Percentiles rank a stretch among this genome's conserved stretches.
Evolutionary conservation across 805 yeast genomes (phyloP).

Genomic region (Komagataella pastoris): DNA sequence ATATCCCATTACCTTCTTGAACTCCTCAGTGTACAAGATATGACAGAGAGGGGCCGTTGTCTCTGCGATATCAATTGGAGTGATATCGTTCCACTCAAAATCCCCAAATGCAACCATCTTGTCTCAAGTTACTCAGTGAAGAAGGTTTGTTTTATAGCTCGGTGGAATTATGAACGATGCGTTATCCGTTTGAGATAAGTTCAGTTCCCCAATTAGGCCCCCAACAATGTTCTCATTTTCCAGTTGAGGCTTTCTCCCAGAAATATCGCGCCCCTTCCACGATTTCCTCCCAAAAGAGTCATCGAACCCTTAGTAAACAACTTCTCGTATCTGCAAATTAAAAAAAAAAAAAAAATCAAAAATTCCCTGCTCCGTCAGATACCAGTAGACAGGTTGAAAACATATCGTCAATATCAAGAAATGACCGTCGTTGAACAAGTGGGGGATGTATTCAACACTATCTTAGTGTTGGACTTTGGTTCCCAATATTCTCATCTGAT

Average conservation of each 20-base stretch:
- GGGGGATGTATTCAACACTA: conserved; percentile 86
- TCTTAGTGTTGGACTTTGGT: conserved; percentile 93
- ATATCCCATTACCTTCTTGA: conserved; percentile 44
- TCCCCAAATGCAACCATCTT: not conserved
- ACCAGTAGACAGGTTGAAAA: not conserved
- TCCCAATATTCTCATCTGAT: conserved; percentile 96
- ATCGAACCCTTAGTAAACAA: not conserved
- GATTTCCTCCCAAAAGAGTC: not conserved
- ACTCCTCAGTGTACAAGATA: conserved; percentile 64
- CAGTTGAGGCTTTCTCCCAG: not conserved
- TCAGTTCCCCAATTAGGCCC: not conserved
- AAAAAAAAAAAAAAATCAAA: not conserved
- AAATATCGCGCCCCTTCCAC: not conserved
- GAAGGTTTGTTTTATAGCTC: not conserved
- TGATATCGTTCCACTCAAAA: conserved; percentile 2
- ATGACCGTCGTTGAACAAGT: conserved; percentile 35
- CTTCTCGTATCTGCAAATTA: not conserved
- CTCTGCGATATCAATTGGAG: conserved; percentile 1
- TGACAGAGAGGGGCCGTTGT: conserved; percentile 28
- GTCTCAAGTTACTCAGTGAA: not conserved
- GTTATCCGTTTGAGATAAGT: not conserved
- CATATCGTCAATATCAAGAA: not conserved
- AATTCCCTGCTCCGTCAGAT: not conserved
- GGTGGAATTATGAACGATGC: not conserved
- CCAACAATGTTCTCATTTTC: not conserved